Base-by-base conservation (phyloP, 2,329 filamentous ascomycete genomes). In the Sclerotinia minor region DNA sequence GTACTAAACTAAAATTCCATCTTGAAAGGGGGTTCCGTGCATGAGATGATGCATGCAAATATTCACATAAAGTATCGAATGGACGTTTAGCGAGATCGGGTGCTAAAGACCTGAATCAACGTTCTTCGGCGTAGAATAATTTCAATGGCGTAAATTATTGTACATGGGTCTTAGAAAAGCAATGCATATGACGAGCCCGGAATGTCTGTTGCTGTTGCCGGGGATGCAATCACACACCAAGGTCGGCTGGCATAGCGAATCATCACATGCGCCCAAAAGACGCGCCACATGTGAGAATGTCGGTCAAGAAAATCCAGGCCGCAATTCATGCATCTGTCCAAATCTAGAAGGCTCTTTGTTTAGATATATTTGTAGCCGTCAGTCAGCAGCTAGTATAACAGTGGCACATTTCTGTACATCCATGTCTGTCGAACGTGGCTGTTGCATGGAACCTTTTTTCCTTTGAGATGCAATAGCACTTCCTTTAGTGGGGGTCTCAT, bases 261-360 rank as follows among this genome's bases (percentile, higher is more conserved):
- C 29, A 24, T 35, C 45, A 49, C 38, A 38, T 38, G 32, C 8
- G n/a, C 59, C 32, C 29, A 17, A 61, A 50, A 17, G 38, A 1
- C 26, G 24, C 59, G 15, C 29, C 29, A 50, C 15, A 24, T 35
- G 38, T 44, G 38, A 59, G n/a, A 59, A 50, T 47, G 29, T 65
- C 44, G 26, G 44, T 32, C 44, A 60, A 49, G 24, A 47, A n/a
- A 59, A 2, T 41, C 32, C 50, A 60, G 32, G 44, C 44, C 24
- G 45, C 44, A 60, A 60, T 11, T 50, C 17, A 66, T 50, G 64
- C 53, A 65, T 21, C n/a, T 38, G 41, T 21, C 29, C 54, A 60
- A 66, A 66, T 44, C 11, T 15, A 49, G 64, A 65, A 50, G n/a
- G 53, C 32, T 50, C 35, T 50, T 24, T 49, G 17, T 49, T 41